Evolutionary conservation across 768 basidiomycete genomes (phyloP).

Genomic region (Agaricus subrufescens): DNA sequence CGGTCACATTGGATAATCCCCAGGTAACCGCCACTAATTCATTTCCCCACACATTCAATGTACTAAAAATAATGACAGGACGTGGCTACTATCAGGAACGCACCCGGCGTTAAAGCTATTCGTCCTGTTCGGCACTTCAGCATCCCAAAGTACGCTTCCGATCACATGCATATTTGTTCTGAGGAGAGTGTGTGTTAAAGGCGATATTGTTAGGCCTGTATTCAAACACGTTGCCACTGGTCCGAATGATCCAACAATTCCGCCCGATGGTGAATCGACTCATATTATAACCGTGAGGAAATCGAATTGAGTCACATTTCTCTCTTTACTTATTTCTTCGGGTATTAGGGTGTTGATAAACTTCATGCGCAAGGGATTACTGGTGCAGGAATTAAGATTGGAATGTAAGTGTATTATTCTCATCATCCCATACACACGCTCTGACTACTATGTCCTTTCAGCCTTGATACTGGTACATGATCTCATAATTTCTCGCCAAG

Average conservation of each 20-base stretch:
- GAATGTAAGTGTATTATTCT: constrained; percentile 37
- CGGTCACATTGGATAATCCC: constrained; percentile 38
- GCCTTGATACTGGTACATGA: constrained; percentile 41
- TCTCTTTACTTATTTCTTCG: not conserved
- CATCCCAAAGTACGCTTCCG: constrained; percentile 30
- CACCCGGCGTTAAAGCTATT: constrained; percentile 52
- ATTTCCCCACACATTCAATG: not conserved
- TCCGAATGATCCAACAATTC: constrained; percentile 35
- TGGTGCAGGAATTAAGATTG: constrained; percentile 65
- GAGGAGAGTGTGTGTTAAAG: not conserved
- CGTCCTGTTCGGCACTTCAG: constrained; percentile 44
- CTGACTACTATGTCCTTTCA: not conserved
- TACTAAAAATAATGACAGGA: constrained; percentile 31
- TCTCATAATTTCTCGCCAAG: not conserved
- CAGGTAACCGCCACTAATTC: constrained; percentile 15
- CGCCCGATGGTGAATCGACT: constrained; percentile 44
- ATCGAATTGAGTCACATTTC: not conserved
- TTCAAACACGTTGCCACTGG: constrained; percentile 35
- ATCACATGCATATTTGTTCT: constrained; percentile 5
- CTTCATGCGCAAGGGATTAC: constrained; percentile 60
- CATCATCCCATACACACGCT: not conserved
- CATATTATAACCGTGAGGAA: constrained; percentile 47
- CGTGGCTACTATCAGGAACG: constrained; percentile 35
- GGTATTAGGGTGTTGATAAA: constrained; percentile 51
- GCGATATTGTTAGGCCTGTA: constrained; percentile 32